A percentile compares a stretch with the other conserved stretches of the same genome.
These are phyloP conservation scores for Wickerhamomyces rabaulensis DNA, from an alignment of 805 yeast genomes.

Conservation along the genomic window DNA sequence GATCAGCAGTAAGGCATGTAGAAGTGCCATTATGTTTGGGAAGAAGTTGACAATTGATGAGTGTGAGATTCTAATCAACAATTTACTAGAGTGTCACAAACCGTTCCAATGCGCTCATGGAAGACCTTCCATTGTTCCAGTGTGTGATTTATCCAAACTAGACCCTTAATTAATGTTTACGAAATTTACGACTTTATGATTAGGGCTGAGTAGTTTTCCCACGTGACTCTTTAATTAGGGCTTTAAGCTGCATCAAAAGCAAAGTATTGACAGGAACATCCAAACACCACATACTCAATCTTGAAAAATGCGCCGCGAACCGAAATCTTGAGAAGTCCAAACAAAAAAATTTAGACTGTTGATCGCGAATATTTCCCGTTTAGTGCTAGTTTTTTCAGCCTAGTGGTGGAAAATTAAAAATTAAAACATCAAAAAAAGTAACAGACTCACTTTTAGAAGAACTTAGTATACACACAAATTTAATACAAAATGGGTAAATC, in stretches of 20 bases:
- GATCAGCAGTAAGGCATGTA: constrained; percentile 59
- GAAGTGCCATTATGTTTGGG: constrained; percentile 71
- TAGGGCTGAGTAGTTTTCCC: neutral
- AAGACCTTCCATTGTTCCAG: constrained; percentile 64
- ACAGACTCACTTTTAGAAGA: neutral
- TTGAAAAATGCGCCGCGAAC: neutral
- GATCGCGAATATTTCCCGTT: constrained; percentile 2
- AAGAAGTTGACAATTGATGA: constrained; percentile 37
- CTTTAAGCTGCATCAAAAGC: no score
- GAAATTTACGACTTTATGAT: no score
- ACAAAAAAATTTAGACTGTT: neutral
- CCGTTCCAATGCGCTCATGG: constrained; percentile 90
- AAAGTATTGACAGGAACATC: no score
- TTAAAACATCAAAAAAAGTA: neutral
- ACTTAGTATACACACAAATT: constrained; percentile 7
- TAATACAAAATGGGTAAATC: constrained; percentile 26
- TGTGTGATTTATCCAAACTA: constrained; percentile 23
- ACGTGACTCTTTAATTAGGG: neutral
- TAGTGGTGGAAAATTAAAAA: neutral
- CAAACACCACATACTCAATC: neutral
- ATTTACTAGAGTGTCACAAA: constrained; percentile 41
- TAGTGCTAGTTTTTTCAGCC: neutral
- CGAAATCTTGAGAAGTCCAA: neutral
- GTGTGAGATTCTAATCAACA: constrained; percentile 38
- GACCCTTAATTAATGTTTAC: neutral